These are phyloP conservation scores for Barnettozyma pratensis DNA, from an alignment of 805 yeast genomes.

Conservation along the genomic window DNA sequence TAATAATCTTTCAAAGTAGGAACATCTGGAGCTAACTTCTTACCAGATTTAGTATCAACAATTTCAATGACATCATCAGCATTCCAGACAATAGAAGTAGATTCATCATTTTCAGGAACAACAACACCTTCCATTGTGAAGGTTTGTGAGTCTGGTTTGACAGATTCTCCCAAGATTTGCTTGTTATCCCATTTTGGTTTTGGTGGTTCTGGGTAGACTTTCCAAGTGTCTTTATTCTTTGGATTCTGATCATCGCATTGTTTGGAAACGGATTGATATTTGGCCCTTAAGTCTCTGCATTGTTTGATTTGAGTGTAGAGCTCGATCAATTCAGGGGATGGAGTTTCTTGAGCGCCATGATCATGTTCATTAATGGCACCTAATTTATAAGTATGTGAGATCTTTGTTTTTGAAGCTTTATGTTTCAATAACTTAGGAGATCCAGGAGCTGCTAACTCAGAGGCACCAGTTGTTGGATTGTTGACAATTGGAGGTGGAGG, in stretches of 20 bases:
- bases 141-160: conserved; percentile 36
- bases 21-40: conserved; percentile 45
- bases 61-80: conserved; percentile 70
- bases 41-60: conserved; percentile 30
- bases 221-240: conserved; percentile 70
- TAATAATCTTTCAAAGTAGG: conserved; percentile 88
- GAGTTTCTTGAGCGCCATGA: conserved; percentile 49
- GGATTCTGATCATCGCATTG: conserved; percentile 82
- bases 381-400: conserved; percentile 34
- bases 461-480: conserved; percentile 18
- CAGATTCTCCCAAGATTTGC: conserved; percentile 39
- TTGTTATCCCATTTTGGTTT: conserved; percentile 80
- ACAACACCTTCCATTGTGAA: conserved; percentile 38
- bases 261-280: conserved; percentile 63
- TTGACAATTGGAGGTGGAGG: conserved; percentile 33
- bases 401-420: conserved; percentile 3
- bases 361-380: conserved; percentile 43
- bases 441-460: conserved; percentile 20
- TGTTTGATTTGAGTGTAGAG: conserved; percentile 55
- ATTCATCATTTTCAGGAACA: conserved; percentile 44
- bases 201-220: conserved; percentile 90
- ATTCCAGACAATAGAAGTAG: conserved; percentile 42
- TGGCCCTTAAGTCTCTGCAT: conserved; percentile 71
- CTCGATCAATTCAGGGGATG: conserved; percentile 63
- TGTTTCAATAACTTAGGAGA: conserved; percentile 6